A percentile compares a stretch with the other conserved stretches of the same genome.
Conservation (phyloP, 208 protist species). For the Trypanosoma platydactyli region DNA sequence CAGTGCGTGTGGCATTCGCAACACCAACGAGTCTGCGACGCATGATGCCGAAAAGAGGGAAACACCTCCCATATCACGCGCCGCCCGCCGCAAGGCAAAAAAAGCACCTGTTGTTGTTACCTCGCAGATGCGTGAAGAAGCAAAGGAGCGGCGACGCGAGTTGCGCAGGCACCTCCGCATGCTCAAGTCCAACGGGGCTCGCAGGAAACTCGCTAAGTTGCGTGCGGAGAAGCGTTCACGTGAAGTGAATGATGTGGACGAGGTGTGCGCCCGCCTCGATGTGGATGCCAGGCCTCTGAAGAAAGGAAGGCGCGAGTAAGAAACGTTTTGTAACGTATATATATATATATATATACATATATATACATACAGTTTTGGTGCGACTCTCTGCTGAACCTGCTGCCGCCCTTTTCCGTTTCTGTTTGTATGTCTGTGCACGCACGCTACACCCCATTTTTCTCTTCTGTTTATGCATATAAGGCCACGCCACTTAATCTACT, state of each 20-base stretch:
- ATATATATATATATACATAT: slow-evolving; percentile 2
- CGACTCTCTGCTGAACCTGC: background rate
- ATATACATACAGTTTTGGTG: background rate
- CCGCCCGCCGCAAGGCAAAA: slow-evolving; percentile 77
- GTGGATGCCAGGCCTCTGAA: slow-evolving; percentile 59
- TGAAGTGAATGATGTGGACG: slow-evolving; percentile 61
- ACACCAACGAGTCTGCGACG: no score
- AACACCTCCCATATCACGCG: slow-evolving; percentile 70
- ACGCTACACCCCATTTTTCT: no score
- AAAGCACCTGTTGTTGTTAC: slow-evolving; percentile 74
- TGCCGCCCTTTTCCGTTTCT: background rate
- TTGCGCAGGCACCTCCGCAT: slow-evolving; percentile 83
- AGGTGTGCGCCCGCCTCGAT: slow-evolving; percentile 61
- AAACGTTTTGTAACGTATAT: background rate
- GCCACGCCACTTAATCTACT: no score
- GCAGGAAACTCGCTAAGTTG: slow-evolving; percentile 78
- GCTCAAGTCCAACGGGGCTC: slow-evolving; percentile 86
- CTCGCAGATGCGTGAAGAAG: slow-evolving; percentile 74
- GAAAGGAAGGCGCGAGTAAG: slow-evolving; percentile 70
- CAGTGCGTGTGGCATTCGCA: no score
- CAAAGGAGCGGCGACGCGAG: slow-evolving; percentile 74
- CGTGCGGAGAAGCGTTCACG: slow-evolving; percentile 61
- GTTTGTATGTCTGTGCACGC: background rate
- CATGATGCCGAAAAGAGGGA: slow-evolving; percentile 30
- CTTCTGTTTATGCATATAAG: no score